Conservation (phyloP, 768 basidiomycete species). For the Xerocomellus intermedius region DNA sequence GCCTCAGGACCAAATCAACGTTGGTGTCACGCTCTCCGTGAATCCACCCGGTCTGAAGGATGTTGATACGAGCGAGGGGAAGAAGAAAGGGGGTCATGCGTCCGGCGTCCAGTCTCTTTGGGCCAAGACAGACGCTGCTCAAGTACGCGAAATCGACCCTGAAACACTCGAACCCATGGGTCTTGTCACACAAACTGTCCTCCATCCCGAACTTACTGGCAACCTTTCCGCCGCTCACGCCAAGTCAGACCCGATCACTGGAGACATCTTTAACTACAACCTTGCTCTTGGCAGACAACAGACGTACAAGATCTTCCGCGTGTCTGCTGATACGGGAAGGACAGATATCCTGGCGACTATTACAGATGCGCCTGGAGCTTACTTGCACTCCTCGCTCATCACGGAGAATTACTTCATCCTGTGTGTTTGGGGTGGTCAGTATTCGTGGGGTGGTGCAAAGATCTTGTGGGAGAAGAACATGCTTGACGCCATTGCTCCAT, state of each 20-base stretch:
- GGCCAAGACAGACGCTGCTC: slow-evolving; percentile 33
- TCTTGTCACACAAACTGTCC: slow-evolving; percentile 23
- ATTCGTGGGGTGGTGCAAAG: slow-evolving; percentile 27
- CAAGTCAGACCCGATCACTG: slow-evolving; percentile 35
- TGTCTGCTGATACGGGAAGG: slow-evolving; percentile 30
- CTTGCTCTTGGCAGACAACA: slow-evolving; percentile 27
- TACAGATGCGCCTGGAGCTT: slow-evolving; percentile 38
- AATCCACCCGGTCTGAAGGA: slow-evolving; percentile 29
- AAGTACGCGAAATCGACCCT: slow-evolving; percentile 34
- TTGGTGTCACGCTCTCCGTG: slow-evolving; percentile 31
- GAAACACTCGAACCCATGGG: slow-evolving; percentile 39
- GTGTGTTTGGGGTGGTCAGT: slow-evolving; percentile 35
- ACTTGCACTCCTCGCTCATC: slow-evolving; percentile 38
- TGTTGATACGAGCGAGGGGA: slow-evolving; percentile 18
- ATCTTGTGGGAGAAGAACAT: slow-evolving; percentile 34
- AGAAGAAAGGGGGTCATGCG: slow-evolving; percentile 24
- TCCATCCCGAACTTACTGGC: slow-evolving; percentile 36
- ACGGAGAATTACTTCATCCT: slow-evolving; percentile 38
- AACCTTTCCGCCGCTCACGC: slow-evolving; percentile 36
- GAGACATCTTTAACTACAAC: slow-evolving; percentile 39
- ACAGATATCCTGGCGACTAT: slow-evolving; percentile 37
- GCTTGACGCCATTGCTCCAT: slow-evolving; percentile 33
- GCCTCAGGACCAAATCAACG: slow-evolving; percentile 13
- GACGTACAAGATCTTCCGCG: slow-evolving; percentile 37
- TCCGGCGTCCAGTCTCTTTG: slow-evolving; percentile 29